phyloP scores from a whole-genome alignment of 2,329 filamentous ascomycete species.

The Aspergillus latus region DNA sequence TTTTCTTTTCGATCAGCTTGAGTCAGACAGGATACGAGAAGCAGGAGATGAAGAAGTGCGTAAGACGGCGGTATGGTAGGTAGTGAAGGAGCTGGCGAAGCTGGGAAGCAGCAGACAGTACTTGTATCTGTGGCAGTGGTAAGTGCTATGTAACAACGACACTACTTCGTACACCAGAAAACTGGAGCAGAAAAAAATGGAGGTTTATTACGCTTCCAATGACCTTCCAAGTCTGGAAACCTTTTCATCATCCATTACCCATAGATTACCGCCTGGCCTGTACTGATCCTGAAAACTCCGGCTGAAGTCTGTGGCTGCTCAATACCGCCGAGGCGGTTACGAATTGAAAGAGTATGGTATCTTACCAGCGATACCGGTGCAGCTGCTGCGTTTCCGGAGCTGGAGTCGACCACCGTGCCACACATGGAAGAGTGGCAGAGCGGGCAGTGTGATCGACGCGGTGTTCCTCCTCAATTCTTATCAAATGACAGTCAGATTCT shows the following conservation, averaged over 20 bases:
- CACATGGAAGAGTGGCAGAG: neutral
- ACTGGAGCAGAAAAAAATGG: neutral
- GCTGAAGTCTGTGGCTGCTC: neutral
- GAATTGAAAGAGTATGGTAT: constrained; percentile 15
- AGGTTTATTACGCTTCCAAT: neutral
- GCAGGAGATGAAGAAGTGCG: neutral
- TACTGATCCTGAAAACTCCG: neutral
- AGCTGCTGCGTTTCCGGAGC: neutral
- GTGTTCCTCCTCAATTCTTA: neutral
- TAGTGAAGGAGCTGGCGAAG: neutral
- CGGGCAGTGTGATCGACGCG: neutral
- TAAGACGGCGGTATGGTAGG: neutral
- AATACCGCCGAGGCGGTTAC: neutral
- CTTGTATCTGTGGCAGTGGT: neutral
- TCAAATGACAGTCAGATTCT: constrained; percentile 7
- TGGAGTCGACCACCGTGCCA: neutral
- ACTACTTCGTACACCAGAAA: neutral
- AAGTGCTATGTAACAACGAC: neutral
- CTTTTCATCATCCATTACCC: constrained; percentile 10
- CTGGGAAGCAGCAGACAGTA: constrained; percentile 1
- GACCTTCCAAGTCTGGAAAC: neutral
- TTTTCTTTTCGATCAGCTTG: neutral
- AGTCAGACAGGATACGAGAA: neutral
- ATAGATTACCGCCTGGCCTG: constrained; percentile 5
- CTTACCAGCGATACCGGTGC: constrained; percentile 14